Conservation (phyloP, 2,329 filamentous ascomycete species). For the Fusarium sp. region DNA sequence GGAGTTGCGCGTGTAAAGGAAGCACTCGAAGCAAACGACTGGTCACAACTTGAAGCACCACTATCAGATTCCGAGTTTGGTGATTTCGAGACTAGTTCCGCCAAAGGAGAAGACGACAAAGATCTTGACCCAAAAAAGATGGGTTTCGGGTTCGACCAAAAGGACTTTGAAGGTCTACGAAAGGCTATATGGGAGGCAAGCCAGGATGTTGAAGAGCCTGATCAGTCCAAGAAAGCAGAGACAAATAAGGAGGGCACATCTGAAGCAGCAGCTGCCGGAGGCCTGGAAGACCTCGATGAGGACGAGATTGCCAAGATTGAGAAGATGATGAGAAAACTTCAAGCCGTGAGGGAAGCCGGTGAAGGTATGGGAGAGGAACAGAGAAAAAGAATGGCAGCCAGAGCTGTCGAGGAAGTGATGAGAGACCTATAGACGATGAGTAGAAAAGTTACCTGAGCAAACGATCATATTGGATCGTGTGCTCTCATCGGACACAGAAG, state of each 20-base stretch:
- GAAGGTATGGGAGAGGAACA: slow-evolving; percentile 70
- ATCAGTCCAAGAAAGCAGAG: slow-evolving; percentile 20
- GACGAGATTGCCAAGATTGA: slow-evolving; percentile 70
- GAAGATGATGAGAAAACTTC: slow-evolving; percentile 71
- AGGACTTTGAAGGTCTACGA: slow-evolving; percentile 64
- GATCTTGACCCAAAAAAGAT: slow-evolving; percentile 60
- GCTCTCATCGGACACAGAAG: neutral
- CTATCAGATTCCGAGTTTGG: slow-evolving; percentile 47
- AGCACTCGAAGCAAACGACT: slow-evolving; percentile 74
- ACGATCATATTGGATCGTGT: neutral
- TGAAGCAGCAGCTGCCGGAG: slow-evolving; percentile 43
- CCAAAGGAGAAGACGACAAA: slow-evolving; percentile 49
- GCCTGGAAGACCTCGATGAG: slow-evolving; percentile 57
- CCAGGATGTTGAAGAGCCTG: slow-evolving; percentile 32
- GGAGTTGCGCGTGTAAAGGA: slow-evolving; percentile 69
- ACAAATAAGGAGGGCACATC: slow-evolving; percentile 22
- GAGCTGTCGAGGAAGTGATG: slow-evolving; percentile 73
- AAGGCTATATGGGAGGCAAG: slow-evolving; percentile 62
- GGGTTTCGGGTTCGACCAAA: slow-evolving; percentile 63
- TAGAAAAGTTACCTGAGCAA: neutral
- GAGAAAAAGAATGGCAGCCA: slow-evolving; percentile 68
- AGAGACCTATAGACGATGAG: slow-evolving; percentile 58
- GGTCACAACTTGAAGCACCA: slow-evolving; percentile 55
- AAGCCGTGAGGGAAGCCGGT: slow-evolving; percentile 69
- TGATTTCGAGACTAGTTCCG: slow-evolving; percentile 50